These are phyloP conservation scores for Chlamydomonas schloesseri DNA, from an alignment of 139 green algal genomes.

Conservation along the genomic window DNA sequence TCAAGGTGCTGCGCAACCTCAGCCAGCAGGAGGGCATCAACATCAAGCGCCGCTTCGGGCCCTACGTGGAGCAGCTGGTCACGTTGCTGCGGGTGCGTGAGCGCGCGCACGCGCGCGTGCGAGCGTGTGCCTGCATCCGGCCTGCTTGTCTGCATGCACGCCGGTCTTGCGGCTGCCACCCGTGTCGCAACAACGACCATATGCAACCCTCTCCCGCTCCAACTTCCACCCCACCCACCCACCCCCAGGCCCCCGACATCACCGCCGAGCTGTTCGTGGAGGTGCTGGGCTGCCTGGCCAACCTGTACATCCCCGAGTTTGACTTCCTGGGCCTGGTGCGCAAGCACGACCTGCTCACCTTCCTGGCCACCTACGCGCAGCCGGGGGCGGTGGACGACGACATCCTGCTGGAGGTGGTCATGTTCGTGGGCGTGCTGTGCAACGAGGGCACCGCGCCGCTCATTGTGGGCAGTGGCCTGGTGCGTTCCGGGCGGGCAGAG, in stretches of 20 bases:
- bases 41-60: conserved; percentile 69
- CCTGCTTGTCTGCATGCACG: too few species aligned
- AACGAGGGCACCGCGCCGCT: conserved; percentile 70
- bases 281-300: conserved; percentile 84
- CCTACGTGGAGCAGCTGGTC: conserved; percentile 77
- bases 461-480: conserved; percentile 68
- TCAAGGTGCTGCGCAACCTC: conserved; percentile 82
- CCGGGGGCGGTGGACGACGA: conserved; percentile 69
- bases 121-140: too few species aligned
- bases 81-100: conserved; percentile 66
- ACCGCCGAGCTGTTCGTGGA: conserved; percentile 80
- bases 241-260: conserved; percentile 62
- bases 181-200: too few species aligned
- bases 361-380: conserved; percentile 69
- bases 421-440: conserved; percentile 81
- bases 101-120: too few species aligned
- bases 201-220: neutral
- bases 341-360: conserved; percentile 76
- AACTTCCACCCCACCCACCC: too few species aligned
- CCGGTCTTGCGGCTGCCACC: too few species aligned
- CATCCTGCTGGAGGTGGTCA: conserved; percentile 84
- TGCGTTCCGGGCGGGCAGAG: neutral
- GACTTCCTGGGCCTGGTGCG: conserved; percentile 71
- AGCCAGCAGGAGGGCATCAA: conserved; percentile 63
- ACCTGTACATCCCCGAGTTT: conserved; percentile 81